Conservation (phyloP, 768 basidiomycete genomes). For the Suillus placidus region DNA sequence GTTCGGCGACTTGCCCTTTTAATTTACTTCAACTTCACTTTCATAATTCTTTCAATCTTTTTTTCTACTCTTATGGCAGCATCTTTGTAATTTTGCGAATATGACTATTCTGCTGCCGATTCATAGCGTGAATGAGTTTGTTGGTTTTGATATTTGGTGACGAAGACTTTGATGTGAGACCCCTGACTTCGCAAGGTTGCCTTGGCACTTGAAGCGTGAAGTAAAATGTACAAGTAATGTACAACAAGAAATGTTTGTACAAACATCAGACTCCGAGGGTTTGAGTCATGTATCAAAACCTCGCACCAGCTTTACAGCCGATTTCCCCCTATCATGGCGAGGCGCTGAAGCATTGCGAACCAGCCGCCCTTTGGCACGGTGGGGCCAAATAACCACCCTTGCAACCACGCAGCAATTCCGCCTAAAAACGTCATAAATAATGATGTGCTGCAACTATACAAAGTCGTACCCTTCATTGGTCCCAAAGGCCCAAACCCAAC, state of each 20-base stretch:
- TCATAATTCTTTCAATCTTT: too few relatives aligned
- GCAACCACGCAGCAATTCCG: background rate
- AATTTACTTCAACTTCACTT: background rate
- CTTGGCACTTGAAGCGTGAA: background rate
- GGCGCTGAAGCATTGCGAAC: background rate
- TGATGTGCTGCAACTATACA: background rate
- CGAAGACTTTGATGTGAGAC: background rate
- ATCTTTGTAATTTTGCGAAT: background rate
- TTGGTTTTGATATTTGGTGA: background rate
- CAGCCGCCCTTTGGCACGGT: background rate
- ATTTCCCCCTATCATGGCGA: background rate
- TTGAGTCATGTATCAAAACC: too few relatives aligned
- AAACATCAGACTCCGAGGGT: background rate
- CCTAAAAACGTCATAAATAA: background rate
- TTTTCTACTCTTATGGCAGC: background rate
- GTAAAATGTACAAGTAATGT: too few relatives aligned
- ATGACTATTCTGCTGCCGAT: background rate
- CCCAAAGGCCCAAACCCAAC: slow-evolving; percentile 41
- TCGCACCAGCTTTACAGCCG: background rate
- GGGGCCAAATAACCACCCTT: background rate
- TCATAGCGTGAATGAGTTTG: background rate
- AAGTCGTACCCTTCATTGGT: slow-evolving; percentile 32
- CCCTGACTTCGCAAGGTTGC: background rate
- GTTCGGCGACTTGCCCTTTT: background rate
- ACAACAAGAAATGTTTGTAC: background rate